Evolutionary conservation across 495 filamentous ascomycete species (phyloP).

Genomic region (Penicillium flavigenum): DNA sequence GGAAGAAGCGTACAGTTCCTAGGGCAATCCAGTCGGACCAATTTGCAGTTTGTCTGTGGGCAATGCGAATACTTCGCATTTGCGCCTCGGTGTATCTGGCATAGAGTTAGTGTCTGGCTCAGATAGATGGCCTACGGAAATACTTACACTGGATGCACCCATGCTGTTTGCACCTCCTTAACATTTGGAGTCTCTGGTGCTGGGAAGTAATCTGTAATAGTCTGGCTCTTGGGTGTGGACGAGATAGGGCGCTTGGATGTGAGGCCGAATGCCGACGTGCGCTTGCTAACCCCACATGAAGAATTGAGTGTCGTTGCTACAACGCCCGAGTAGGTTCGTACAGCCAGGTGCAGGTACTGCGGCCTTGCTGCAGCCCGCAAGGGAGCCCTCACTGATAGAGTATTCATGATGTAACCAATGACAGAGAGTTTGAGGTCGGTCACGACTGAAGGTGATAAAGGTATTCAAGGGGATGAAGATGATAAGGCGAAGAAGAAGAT

Average conservation of each 20-base stretch:
- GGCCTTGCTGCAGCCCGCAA: constrained; percentile 34
- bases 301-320: constrained; percentile 19
- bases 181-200: constrained; percentile 36
- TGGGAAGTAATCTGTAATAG: constrained; percentile 42
- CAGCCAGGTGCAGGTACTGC: constrained; percentile 28
- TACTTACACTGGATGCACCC: constrained; percentile 47
- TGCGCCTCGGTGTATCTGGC: constrained; percentile 61
- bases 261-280: constrained; percentile 12
- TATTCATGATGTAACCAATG: constrained; percentile 24
- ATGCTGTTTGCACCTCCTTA: constrained; percentile 38
- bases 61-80: constrained; percentile 61
- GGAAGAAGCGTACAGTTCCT: constrained; percentile 57
- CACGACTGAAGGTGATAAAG: background rate
- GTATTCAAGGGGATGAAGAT: background rate
- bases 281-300: constrained; percentile 20
- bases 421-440: constrained; percentile 4
- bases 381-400: constrained; percentile 33
- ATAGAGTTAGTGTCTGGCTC: constrained; percentile 10
- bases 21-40: constrained; percentile 71
- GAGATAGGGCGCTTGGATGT: constrained; percentile 38
- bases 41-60: constrained; percentile 64
- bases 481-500: background rate
- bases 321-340: constrained; percentile 29
- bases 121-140: background rate
- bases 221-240: constrained; percentile 36